Evolutionary conservation across 345 rosid genomes (phyloP), one percentile per base, ranked within the genome.

Genomic region (Citrus medica): DNA sequence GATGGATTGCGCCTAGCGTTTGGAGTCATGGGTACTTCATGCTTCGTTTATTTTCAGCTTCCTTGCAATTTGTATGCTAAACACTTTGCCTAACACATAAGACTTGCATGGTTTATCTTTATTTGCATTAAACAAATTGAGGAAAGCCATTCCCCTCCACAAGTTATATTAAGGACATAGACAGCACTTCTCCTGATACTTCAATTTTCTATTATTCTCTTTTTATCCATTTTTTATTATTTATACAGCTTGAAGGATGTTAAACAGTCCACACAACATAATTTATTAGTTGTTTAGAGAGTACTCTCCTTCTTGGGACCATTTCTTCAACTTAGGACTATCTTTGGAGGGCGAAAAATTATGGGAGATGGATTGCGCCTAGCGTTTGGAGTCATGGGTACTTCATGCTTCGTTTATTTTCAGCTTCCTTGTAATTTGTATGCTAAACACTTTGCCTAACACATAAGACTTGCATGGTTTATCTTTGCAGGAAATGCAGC

Each of bases 401-500:
- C 60, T 76, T 14, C 30, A 42, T 58, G 69, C 7, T 21, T 63
- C n/a, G 19, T 32, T 46, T 58, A 38, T 51, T 16, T 17, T 69
- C 33, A 33, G 56, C 63, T 48, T 53, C 55, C 46, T 55, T 27
- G 32, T 17, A 68, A 63, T 30, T 14, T 14, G 38, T n/a, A 61
- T 7, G 17, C 25, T 12, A 27, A 76, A 51, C 60, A 60, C 1
- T 55, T 51, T 28, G 8, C 69, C 70, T 24, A 35, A 81, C 25
- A 37, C 78, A 28, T 63, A 25, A 73, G 79, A 40, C 64, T 21
- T 78, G 73, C 74, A 65, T 72, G 70, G 46, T 56, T 24, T 77
- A 40, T 25, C 76, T 55, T 72, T 85, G 84, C 92, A 95, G 99
- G 98, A 75, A 95, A 92, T 82, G 97, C 90, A 63, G 84, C 98